phyloP scores from a whole-genome alignment of 192 early-diverging fungal genomes.

The Polychytrium aggregatum region DNA sequence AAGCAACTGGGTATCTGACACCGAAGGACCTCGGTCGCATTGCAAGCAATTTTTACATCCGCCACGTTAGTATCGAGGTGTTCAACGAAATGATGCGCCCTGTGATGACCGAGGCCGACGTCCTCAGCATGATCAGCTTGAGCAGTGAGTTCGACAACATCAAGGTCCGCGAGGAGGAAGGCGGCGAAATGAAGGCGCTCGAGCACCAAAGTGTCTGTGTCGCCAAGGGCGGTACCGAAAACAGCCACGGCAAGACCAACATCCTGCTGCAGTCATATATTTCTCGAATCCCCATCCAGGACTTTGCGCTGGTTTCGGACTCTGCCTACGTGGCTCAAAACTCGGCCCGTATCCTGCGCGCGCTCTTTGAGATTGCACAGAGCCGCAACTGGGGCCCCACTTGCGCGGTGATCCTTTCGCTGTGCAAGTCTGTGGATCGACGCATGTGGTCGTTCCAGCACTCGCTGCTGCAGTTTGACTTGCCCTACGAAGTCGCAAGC shows the following conservation, averaged over 20 bases:
- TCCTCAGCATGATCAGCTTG: slow-evolving; percentile 73
- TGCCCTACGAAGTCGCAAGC: slow-evolving; percentile 59
- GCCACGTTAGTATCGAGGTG: slow-evolving; percentile 71
- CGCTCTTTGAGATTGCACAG: slow-evolving; percentile 90
- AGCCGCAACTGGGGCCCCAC: slow-evolving; percentile 83
- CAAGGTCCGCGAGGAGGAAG: slow-evolving; percentile 82
- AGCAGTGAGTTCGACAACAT: slow-evolving; percentile 94
- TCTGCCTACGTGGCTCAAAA: slow-evolving; percentile 90
- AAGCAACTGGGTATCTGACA: slow-evolving; percentile 67
- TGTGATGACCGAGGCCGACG: slow-evolving; percentile 89
- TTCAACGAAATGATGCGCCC: slow-evolving; percentile 80
- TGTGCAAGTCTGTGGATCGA: slow-evolving; percentile 79
- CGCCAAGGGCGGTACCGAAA: slow-evolving; percentile 63
- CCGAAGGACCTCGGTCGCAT: slow-evolving; percentile 90
- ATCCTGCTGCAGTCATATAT: slow-evolving; percentile 85
- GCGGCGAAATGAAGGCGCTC: slow-evolving; percentile 64
- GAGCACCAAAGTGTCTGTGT: neutral
- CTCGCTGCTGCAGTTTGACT: slow-evolving; percentile 72
- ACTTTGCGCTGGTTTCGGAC: slow-evolving; percentile 94
- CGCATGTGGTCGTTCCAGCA: slow-evolving; percentile 89
- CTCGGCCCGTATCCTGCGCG: slow-evolving; percentile 80
- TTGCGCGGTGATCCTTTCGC: slow-evolving; percentile 60
- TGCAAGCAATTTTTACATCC: slow-evolving; percentile 87
- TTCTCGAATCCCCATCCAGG: slow-evolving; percentile 64
- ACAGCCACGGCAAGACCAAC: slow-evolving; percentile 85